These are phyloP conservation scores for Mycena sp. DNA, from an alignment of 1,284 basidiomycete genomes.

Conservation along the genomic window DNA sequence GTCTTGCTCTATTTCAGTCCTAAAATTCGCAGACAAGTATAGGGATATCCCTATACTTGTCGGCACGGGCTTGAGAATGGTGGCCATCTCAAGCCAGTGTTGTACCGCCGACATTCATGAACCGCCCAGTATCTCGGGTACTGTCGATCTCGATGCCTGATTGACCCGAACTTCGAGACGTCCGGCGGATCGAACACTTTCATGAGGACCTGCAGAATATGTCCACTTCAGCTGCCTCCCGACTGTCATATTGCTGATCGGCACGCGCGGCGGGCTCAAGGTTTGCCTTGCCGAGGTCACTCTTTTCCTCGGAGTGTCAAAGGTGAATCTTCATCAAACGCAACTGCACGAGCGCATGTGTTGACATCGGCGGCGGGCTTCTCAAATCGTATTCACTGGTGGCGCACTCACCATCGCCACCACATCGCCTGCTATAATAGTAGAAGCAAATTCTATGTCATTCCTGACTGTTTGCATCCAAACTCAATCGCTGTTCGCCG, in stretches of 20 bases:
- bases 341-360: too few species aligned
- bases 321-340: not conserved
- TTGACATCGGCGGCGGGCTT: slow-evolving; percentile 13
- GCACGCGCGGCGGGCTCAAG: slow-evolving; percentile 5
- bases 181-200: not conserved
- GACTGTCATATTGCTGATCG: slow-evolving; percentile 21
- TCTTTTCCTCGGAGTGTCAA: slow-evolving; percentile 2
- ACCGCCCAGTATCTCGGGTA: slow-evolving; percentile 6
- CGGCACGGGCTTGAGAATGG: too few species aligned
- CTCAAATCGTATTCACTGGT: too few species aligned
- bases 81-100: too few species aligned
- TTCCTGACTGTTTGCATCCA: slow-evolving; percentile 28
- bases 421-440: too few species aligned
- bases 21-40: too few species aligned
- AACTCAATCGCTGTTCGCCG: slow-evolving; percentile 20
- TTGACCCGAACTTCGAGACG: not conserved
- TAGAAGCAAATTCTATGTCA: slow-evolving; percentile 18
- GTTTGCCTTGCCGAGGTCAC: slow-evolving; percentile 3
- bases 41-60: too few species aligned
- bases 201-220: slow-evolving; percentile 22
- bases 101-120: too few species aligned
- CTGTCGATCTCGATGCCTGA: not conserved
- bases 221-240: slow-evolving; percentile 10
- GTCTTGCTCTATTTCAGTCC: too few species aligned
- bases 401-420: too few species aligned